Evolutionary conservation across 1,139 yeast species (phyloP).

Genomic region (Suhomyces yuchorum): DNA sequence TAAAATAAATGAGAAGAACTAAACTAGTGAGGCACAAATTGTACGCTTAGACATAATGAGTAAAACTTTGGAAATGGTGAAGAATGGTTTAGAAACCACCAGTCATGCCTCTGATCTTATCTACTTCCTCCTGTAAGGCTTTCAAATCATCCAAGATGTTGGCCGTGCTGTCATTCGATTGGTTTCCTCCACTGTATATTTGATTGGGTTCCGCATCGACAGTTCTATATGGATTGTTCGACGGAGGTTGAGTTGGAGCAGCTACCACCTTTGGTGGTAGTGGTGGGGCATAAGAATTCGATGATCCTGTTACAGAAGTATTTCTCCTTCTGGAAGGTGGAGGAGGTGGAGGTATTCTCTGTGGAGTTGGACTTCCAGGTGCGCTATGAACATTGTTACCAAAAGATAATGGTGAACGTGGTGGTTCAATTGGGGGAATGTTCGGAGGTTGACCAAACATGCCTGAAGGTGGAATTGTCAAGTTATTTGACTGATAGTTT

Average conservation of each 20-base stretch:
- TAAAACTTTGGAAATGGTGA: background rate
- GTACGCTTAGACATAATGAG: background rate
- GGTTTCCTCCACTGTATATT: constrained; percentile 12
- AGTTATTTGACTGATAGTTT: constrained; percentile 5
- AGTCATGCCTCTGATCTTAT: constrained; percentile 51
- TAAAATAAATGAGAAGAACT: constrained; percentile 1
- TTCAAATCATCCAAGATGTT: constrained; percentile 62
- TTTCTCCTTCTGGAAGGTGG: constrained; percentile 45
- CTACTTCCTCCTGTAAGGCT: constrained; percentile 67
- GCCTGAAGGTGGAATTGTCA: constrained; percentile 5
- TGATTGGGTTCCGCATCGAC: background rate
- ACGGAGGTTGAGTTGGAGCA: constrained; percentile 6
- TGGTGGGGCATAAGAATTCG: constrained; percentile 24
- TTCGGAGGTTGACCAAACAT: constrained; percentile 7
- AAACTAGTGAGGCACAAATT: constrained; percentile 1
- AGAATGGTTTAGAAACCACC: constrained; percentile 42
- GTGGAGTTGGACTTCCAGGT: constrained; percentile 9
- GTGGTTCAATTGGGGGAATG: constrained; percentile 27
- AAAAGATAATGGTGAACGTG: constrained; percentile 15
- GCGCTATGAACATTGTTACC: background rate
- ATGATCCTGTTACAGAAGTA: constrained; percentile 16
- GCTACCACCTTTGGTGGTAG: constrained; percentile 35
- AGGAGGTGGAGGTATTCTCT: constrained; percentile 41
- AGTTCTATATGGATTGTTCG: constrained; percentile 15
- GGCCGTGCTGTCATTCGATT: constrained; percentile 40